Evolutionary conservation across 768 basidiomycete species (phyloP), one percentile per base, ranked within the genome.

Genomic region (Lactarius vividus): DNA sequence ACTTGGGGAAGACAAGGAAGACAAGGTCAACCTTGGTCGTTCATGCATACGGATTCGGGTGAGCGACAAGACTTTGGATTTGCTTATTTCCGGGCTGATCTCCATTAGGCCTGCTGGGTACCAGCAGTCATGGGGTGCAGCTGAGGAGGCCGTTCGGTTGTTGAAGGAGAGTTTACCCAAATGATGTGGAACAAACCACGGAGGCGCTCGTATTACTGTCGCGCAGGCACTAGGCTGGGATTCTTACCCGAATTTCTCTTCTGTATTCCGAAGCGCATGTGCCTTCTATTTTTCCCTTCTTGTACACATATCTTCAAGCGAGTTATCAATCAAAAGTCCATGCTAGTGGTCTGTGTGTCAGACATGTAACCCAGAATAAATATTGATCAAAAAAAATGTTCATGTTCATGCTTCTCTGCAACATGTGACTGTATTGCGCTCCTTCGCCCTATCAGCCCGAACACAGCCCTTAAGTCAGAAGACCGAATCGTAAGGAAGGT

Each of bases 21-120:
- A 33, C 9, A 58, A 69, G 72, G 56, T 65, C 71, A 23, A 72
- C 77, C 70, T 65, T 70, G 15, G 80, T 85, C 2, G 78, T 85
- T n/a, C 85, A 87, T 75, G 83, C 84, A 29, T 87, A 87, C 72
- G 86, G 86, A 7, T 83, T 87, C 44, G 85, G 85, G 82, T 82
- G 49, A 62, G 80, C 54, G 16, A 10, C 57, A 71, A 7, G 16
- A 9, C 31, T 33, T 73, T 71, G 54, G 62, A 73, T 67, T 67
- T 55, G n/a, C 10, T 68, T 67, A 15, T 44, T 23, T 8, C 58
- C 63, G n/a, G 8, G n/a, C 40, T 46, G 40, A 49, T 20, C 29
- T 16, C 40, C 35, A 10, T 62, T 44, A 75, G 74, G n/a, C 58
- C 70, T 23, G 71, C 73, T 13, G 74, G 73, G 11, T 75, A 73